A percentile compares a stretch with the other conserved stretches of the same genome.
Evolutionary conservation across 2,329 filamentous ascomycete genomes (phyloP).

Genomic region (Sporothrix pallida): DNA sequence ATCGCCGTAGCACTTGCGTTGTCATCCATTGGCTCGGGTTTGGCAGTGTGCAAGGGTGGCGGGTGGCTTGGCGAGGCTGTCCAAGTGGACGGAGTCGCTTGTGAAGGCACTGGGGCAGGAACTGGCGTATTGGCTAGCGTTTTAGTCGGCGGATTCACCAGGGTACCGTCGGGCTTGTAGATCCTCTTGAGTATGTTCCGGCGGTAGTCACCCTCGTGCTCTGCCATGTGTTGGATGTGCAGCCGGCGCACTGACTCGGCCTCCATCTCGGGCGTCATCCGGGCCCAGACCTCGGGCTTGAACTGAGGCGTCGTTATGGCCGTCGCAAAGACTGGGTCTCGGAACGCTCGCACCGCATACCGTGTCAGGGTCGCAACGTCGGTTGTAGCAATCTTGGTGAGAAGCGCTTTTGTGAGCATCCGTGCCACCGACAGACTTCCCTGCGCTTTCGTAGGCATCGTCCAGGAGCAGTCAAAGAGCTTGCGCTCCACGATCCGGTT

Average conservation of each 20-base stretch:
- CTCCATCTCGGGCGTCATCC: neutral
- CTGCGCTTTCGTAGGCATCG: neutral
- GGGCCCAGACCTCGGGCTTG: neutral
- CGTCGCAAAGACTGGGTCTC: constrained; percentile 15
- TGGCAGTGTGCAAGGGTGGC: neutral
- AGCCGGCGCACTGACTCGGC: neutral
- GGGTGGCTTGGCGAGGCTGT: too few species aligned
- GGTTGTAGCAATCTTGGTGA: neutral
- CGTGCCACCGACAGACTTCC: neutral
- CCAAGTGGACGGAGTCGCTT: too few species aligned
- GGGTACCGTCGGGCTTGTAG: neutral
- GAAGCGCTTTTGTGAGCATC: neutral
- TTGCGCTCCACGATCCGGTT: constrained; percentile 18
- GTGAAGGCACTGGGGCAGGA: too few species aligned
- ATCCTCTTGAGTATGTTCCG: neutral
- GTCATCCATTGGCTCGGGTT: constrained; percentile 9
- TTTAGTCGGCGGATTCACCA: neutral
- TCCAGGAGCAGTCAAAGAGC: constrained; percentile 22
- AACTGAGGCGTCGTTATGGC: neutral
- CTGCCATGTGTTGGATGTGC: neutral
- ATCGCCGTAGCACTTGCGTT: neutral
- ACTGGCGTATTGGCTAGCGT: too few species aligned
- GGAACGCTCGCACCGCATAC: neutral
- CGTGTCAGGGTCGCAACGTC: neutral
- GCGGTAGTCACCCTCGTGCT: neutral